Evolutionary conservation across 257 asterid species (phyloP).

Genomic region (Lycium ferocissimum): DNA sequence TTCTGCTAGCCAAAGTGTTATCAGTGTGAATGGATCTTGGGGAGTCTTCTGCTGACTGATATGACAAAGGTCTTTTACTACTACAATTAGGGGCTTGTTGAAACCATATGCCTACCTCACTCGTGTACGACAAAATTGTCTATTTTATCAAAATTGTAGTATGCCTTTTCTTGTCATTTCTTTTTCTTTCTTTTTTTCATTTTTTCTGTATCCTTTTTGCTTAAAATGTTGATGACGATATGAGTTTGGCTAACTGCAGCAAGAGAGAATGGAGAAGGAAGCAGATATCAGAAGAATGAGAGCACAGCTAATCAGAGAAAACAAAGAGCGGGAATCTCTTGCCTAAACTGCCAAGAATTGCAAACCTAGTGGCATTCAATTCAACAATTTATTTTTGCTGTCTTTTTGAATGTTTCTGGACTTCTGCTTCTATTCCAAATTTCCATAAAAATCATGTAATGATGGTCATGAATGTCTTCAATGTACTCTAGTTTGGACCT

Average conservation of each 20-base stretch:
- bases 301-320: conserved; percentile 60
- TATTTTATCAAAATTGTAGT: background rate
- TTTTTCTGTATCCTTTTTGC: conserved; percentile 16
- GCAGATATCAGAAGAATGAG: conserved; percentile 63
- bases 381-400: conserved; percentile 30
- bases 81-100: background rate
- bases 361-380: conserved; percentile 14
- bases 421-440: conserved; percentile 35
- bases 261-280: conserved; percentile 73
- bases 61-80: background rate
- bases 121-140: background rate
- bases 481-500: conserved; percentile 34
- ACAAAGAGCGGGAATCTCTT: conserved; percentile 58
- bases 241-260: conserved; percentile 44
- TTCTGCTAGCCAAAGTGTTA: background rate
- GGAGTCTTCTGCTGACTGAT: background rate
- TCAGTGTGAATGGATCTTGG: background rate
- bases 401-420: conserved; percentile 24
- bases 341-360: conserved; percentile 46
- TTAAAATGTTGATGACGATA: background rate
- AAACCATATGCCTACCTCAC: background rate
- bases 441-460: conserved; percentile 31
- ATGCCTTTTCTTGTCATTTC: background rate
- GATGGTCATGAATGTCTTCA: conserved; percentile 34
- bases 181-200: background rate